These are phyloP conservation scores for Heliamphora exappendiculata DNA, from an alignment of 148 eudicot species.

Conservation along the genomic window DNA sequence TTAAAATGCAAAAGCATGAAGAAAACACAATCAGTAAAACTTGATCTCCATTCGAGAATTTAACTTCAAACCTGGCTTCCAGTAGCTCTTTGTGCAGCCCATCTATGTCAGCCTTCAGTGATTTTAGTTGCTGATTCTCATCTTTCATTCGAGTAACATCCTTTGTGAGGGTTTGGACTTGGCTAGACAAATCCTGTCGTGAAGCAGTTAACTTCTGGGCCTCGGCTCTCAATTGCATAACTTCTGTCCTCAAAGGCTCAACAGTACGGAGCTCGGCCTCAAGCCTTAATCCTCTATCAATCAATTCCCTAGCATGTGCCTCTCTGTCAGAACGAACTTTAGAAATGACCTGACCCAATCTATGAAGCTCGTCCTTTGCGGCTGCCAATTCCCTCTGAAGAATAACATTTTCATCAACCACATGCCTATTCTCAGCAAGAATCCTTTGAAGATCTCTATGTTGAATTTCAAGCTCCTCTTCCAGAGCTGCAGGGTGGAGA, in stretches of 20 bases:
- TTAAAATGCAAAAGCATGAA: not conserved
- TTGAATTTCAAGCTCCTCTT: constrained; percentile 80
- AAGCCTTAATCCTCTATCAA: constrained; percentile 60
- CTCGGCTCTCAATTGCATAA: constrained; percentile 57
- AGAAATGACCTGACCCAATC: constrained; percentile 51
- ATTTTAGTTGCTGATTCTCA: constrained; percentile 56
- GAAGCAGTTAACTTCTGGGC: constrained; percentile 48
- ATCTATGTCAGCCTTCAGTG: constrained; percentile 63
- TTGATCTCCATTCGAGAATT: not conserved
- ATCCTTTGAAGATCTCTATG: constrained; percentile 60
- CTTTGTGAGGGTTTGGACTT: constrained; percentile 58
- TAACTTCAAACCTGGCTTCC: constrained; percentile 64
- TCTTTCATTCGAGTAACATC: constrained; percentile 46
- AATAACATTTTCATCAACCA: constrained; percentile 59
- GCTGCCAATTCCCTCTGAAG: constrained; percentile 66
- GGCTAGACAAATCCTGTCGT: constrained; percentile 51
- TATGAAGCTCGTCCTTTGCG: constrained; percentile 64
- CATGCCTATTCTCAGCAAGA: constrained; percentile 56
- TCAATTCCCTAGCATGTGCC: constrained; percentile 43
- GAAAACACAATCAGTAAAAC: not conserved
- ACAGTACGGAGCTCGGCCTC: constrained; percentile 66
- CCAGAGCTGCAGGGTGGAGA: constrained; percentile 58
- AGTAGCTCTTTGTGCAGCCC: constrained; percentile 58
- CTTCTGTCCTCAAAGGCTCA: constrained; percentile 68
- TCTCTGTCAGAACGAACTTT: constrained; percentile 62